Conservation (phyloP, 2,329 filamentous ascomycete genomes). For the Helminthosporium solani region DNA sequence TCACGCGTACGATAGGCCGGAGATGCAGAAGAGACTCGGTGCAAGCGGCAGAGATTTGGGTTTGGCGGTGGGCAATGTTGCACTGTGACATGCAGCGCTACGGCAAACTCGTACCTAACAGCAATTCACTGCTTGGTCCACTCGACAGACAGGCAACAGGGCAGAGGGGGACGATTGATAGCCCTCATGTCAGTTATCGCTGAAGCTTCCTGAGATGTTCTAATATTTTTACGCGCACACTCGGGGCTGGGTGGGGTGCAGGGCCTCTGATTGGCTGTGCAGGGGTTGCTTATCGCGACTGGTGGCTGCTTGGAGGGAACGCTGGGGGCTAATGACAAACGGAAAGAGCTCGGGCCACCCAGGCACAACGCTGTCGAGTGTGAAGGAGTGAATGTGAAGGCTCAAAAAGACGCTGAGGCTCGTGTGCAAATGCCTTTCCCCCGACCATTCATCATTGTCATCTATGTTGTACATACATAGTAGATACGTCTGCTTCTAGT, state of each 20-base stretch:
- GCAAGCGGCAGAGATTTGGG: no score
- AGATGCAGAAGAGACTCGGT: no score
- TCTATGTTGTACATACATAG: no score
- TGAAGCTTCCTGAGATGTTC: constrained; percentile 19
- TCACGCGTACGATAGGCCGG: no score
- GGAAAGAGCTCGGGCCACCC: background rate
- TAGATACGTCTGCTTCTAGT: no score
- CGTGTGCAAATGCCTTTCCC: no score
- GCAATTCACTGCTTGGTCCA: constrained; percentile 37
- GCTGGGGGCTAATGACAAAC: background rate
- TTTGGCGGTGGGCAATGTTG: no score
- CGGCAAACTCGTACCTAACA: constrained; percentile 39
- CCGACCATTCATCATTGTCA: no score
- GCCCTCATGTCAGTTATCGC: constrained; percentile 19
- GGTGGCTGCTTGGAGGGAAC: constrained; percentile 3
- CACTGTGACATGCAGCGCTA: background rate
- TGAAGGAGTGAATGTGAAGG: no score
- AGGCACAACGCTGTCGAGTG: no score
- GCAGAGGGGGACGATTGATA: constrained; percentile 18
- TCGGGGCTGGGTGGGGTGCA: constrained; percentile 22
- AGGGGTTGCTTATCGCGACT: constrained; percentile 30
- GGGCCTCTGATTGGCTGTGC: constrained; percentile 26
- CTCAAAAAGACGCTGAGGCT: no score
- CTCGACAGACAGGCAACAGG: background rate
- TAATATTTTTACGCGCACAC: constrained; percentile 39